Evolutionary conservation across 345 rosid species (phyloP), one percentile per base, ranked within the genome.

Genomic region (Firmiana major): DNA sequence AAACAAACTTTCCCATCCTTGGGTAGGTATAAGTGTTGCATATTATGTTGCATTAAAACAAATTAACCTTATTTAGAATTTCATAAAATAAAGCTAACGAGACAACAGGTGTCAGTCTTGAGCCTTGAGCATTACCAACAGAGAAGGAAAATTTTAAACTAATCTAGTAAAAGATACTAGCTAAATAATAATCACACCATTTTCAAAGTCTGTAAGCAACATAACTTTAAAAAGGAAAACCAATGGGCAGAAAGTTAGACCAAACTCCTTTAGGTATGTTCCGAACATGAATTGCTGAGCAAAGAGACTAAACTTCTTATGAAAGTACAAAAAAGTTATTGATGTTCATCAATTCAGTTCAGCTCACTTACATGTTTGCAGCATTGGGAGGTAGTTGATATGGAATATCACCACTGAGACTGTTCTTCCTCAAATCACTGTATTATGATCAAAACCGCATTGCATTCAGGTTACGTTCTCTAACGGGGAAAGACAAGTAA

Each of bases 371-470:
- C 99, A 95, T 66, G 76, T 87, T 74, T 76, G 26, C 75, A 67
- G 83, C 81, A 67, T 86, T 91, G 21, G 96, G 97, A 80, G 99
- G 99, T 77, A 95, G 92, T 84, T 95, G 99, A 71, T 93, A 95
- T 5, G 99, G 99, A 83, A 92, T 86, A 75, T 90, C 86, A 78
- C 85, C 89, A 53, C 85, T 82, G 79, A 95, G 89, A 77, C 92
- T 92, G 93, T 95, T 93, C 82, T 89, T 77, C 89, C 99, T 93
- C 88, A 93, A 65, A 81, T 93, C 97, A 82, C 98, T 92, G 87
- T 89, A 81, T 88, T 89, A 89, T 84, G 85, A 83, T 83, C 85
- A 85, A 83, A 38, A 83, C 81, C 34, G 77, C 57, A 73, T 48
- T 55, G 54, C 38, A 67, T 68, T 81, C 53, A 76, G 81, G 66